Evolutionary conservation across 257 asterid genomes (phyloP).

Genomic region (Penstemon eatonii): DNA sequence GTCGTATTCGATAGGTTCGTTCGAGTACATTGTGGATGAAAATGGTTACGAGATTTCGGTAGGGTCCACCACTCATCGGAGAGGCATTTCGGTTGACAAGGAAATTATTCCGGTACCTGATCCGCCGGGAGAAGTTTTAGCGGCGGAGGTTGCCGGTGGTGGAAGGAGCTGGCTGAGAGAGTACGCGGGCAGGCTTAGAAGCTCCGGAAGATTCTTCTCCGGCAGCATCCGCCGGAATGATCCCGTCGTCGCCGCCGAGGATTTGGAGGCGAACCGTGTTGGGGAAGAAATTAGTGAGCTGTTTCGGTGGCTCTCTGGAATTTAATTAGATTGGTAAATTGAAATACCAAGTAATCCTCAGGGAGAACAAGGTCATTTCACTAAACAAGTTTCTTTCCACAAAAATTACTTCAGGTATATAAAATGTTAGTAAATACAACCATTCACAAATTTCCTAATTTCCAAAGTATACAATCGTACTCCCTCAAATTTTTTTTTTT

Average conservation of each 20-base stretch:
- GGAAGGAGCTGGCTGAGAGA: slow-evolving; percentile 11
- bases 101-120: slow-evolving; percentile 42
- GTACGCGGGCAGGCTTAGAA: slow-evolving; percentile 57
- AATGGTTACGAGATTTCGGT: slow-evolving; percentile 64
- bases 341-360: background rate
- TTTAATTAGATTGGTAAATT: slow-evolving; percentile 45
- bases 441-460: no score
- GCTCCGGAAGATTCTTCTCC: slow-evolving; percentile 80
- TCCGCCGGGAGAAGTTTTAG: slow-evolving; percentile 65
- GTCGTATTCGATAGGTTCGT: slow-evolving; percentile 75
- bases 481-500: no score
- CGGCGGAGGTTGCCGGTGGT: slow-evolving; percentile 21
- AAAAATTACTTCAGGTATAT: background rate
- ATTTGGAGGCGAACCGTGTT: slow-evolving; percentile 66
- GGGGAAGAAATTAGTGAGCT: slow-evolving; percentile 93
- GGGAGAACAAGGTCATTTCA: slow-evolving; percentile 43
- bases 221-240: slow-evolving; percentile 79
- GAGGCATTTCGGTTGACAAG: slow-evolving; percentile 59
- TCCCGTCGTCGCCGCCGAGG: slow-evolving; percentile 49
- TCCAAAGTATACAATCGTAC: no score
- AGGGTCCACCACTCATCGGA: slow-evolving; percentile 46
- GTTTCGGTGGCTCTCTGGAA: slow-evolving; percentile 91
- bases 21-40: slow-evolving; percentile 69
- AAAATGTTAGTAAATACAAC: no score
- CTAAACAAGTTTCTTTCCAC: slow-evolving; percentile 22